Evolutionary conservation across 805 yeast genomes (phyloP).

Genomic region (Candida odintsovae): DNA sequence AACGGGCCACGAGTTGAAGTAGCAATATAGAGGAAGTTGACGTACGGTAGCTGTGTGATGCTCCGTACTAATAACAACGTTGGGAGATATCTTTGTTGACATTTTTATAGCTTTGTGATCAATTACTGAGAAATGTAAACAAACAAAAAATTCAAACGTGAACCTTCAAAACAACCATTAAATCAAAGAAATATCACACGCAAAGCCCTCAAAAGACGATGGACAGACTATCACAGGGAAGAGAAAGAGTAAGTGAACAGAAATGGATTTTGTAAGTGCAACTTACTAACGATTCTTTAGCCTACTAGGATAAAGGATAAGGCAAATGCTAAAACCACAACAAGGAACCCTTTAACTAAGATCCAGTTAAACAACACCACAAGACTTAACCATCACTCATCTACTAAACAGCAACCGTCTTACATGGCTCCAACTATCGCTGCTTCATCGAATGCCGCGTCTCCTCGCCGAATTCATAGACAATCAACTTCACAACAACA

Average conservation of each 20-base stretch:
- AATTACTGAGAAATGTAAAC: neutral
- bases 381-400: conserved; percentile 6
- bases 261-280: neutral
- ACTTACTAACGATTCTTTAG: neutral
- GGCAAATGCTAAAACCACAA: conserved; percentile 2
- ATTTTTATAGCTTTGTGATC: neutral
- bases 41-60: too few species aligned
- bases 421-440: conserved; percentile 27
- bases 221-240: neutral
- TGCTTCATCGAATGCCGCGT: conserved; percentile 17
- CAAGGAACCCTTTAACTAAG: conserved; percentile 22
- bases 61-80: too few species aligned
- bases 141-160: neutral
- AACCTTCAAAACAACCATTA: neutral
- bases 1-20: too few species aligned
- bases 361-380: conserved; percentile 16
- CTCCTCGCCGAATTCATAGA: conserved; percentile 19
- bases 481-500: neutral
- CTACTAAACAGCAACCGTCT: conserved; percentile 16
- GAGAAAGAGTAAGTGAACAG: conserved; percentile 1
- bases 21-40: too few species aligned
- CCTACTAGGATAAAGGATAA: conserved; percentile 2
- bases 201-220: neutral
- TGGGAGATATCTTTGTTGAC: neutral
- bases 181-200: too few species aligned